Base-by-base conservation (phyloP, 208 protist species). In the Acanthamoeba healyi region DNA sequence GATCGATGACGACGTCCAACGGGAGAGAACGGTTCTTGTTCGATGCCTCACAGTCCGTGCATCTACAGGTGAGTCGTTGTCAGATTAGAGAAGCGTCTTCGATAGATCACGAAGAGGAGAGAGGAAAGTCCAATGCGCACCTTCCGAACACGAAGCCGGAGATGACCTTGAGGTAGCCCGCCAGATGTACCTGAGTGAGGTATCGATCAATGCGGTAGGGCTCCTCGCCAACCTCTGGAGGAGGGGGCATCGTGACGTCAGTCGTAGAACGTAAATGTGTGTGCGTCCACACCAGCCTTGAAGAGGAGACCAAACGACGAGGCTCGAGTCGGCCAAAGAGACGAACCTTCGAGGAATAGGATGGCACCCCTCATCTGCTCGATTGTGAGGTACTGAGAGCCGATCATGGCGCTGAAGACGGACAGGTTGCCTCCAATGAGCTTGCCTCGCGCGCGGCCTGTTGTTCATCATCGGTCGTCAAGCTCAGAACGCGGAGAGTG, bases 71-170 rank as follows among this genome's bases (percentile, higher is more conserved):
- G 7, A 22, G 74, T 5, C 4, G 34, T 84, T 29, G 6, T 4
- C 6, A 58, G 15, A 40, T 54, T 6, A 44, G 38, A 72, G 24
- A 40, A 7, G n/a, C 34, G 7, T 9, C 61, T 22, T 7, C 61
- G 1, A 6, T 22, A 70, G 10, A 12, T 34, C 40, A 24, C 40
- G 38, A 40, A 82, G 61, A 70, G 61, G 61, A 34, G 9, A 10
- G 22, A 34, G 61, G 14, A 70, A n/a, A n/a, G 46, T 15, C 46
- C 46, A 10, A 51, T 51, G n/a, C 36, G 29, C 29, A 91, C 84
- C 84, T 65, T 15, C 84, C 84, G 40, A 91, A 91, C 36, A 91
- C 84, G 61, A 91, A 91, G 84, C 84, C 84, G 14, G 56, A 46
- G 61, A 91, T 65, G 84, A 74, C 56, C 10, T 91, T 49, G 61